Percentiles rank a stretch among this genome's conserved stretches.
These are phyloP conservation scores for Candida boleticola DNA, from an alignment of 805 yeast genomes.

Conservation along the genomic window DNA sequence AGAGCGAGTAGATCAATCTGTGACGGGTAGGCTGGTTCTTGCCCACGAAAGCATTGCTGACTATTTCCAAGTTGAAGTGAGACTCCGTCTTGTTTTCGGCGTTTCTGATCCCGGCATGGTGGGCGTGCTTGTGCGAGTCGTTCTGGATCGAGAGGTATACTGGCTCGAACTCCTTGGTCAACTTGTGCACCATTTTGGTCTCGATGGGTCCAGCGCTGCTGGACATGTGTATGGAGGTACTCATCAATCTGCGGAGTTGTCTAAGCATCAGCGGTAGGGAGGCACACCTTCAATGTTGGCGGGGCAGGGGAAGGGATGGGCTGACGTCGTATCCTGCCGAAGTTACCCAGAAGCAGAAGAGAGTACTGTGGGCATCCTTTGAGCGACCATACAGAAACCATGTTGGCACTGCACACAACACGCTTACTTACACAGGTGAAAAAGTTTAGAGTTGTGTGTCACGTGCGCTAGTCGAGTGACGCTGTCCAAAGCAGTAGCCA, in stretches of 20 bases:
- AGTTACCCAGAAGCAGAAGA: no score
- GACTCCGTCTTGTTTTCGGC: constrained; percentile 73
- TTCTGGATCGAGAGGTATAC: constrained; percentile 54
- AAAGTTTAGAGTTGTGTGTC: no score
- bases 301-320: background rate
- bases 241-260: background rate
- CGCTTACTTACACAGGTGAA: no score
- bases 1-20: constrained; percentile 63
- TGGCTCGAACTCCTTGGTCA: constrained; percentile 44
- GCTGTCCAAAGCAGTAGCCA: no score
- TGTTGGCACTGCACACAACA: no score
- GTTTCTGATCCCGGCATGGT: constrained; percentile 78
- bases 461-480: no score
- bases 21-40: constrained; percentile 72
- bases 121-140: constrained; percentile 86
- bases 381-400: no score
- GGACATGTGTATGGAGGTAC: constrained; percentile 3
- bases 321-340: no score
- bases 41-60: constrained; percentile 67
- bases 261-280: constrained; percentile 1
- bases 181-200: constrained; percentile 40
- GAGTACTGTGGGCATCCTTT: no score
- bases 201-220: constrained; percentile 47
- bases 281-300: no score
- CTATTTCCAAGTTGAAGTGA: constrained; percentile 75